A percentile compares a stretch with the other conserved stretches of the same genome.
Conservation (phyloP, 345 rosid species). For the Isatis tinctoria region DNA sequence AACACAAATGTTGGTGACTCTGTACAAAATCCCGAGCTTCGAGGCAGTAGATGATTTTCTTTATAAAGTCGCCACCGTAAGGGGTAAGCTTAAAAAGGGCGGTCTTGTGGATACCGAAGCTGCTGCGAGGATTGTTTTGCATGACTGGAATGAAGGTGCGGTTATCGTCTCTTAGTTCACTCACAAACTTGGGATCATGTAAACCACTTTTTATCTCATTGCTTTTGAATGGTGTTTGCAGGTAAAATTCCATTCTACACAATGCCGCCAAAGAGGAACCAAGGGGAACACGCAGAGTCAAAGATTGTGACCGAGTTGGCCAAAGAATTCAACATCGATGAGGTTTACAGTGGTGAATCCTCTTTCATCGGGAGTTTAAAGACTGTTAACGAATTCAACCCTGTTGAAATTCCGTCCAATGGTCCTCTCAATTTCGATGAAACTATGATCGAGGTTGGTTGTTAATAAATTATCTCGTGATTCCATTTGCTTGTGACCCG, state of each 20-base stretch:
- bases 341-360: constrained; percentile 71
- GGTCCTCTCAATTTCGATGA: constrained; percentile 64
- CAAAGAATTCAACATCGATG: constrained; percentile 79
- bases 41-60: constrained; percentile 85
- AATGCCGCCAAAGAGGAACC: constrained; percentile 73
- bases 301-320: constrained; percentile 67
- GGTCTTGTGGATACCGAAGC: constrained; percentile 86
- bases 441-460: constrained; percentile 70
- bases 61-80: constrained; percentile 76
- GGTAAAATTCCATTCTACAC: constrained; percentile 92
- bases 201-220: not conserved
- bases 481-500: not conserved
- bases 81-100: constrained; percentile 97
- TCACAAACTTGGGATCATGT: not conserved
- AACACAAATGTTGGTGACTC: constrained; percentile 52
- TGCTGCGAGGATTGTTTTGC: constrained; percentile 83
- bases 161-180: not conserved
- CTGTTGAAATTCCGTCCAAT: constrained; percentile 74
- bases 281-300: constrained; percentile 65
- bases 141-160: constrained; percentile 87
- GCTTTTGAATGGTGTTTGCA: constrained; percentile 29
- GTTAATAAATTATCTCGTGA: constrained; percentile 10
- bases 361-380: constrained; percentile 90
- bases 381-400: constrained; percentile 56
- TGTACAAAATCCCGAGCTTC: constrained; percentile 73